A percentile compares a stretch with the other conserved stretches of the same genome.
Conservation (phyloP, 1,139 yeast genomes). For the Blastobotrys proliferans region DNA sequence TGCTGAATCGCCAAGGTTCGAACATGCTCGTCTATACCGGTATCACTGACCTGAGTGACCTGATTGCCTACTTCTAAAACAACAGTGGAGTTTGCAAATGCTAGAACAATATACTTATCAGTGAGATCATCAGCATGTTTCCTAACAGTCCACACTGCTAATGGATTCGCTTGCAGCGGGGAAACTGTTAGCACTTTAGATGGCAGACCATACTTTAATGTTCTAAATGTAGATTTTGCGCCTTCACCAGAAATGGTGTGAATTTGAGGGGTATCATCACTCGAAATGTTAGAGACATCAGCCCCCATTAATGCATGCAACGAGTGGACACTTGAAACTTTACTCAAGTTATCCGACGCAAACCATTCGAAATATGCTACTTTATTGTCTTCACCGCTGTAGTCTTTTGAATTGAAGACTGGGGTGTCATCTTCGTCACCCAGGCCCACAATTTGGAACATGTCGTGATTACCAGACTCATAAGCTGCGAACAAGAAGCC, state of each 20-base stretch:
- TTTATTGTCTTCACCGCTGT: conserved; percentile 56
- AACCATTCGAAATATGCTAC: conserved; percentile 3
- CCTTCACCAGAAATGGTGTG: conserved; percentile 40
- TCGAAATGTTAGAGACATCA: conserved; percentile 36
- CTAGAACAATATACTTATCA: conserved; percentile 64
- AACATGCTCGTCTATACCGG: conserved; percentile 53
- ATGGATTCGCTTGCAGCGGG: conserved; percentile 64
- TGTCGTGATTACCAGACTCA: conserved; percentile 55
- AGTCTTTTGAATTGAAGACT: conserved; percentile 1
- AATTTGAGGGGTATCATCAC: conserved; percentile 37
- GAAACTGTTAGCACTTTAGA: conserved; percentile 64
- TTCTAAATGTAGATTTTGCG: conserved; percentile 45
- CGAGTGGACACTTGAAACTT: conserved; percentile 50
- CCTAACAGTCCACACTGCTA: conserved; percentile 58
- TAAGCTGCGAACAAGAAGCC: conserved; percentile 74
- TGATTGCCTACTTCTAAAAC: conserved; percentile 67
- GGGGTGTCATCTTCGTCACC: conserved; percentile 45
- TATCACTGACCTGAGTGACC: conserved; percentile 70
- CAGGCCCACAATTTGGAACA: conserved; percentile 74
- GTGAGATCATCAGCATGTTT: conserved; percentile 40
- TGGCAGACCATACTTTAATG: conserved; percentile 56
- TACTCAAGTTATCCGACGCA: conserved; percentile 50
- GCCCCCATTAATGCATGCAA: conserved; percentile 59
- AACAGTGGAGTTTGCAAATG: conserved; percentile 65
- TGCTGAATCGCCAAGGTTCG: conserved; percentile 69